phyloP scores from a whole-genome alignment of 2,329 filamentous ascomycete species.

The Aspergillus sp. region DNA sequence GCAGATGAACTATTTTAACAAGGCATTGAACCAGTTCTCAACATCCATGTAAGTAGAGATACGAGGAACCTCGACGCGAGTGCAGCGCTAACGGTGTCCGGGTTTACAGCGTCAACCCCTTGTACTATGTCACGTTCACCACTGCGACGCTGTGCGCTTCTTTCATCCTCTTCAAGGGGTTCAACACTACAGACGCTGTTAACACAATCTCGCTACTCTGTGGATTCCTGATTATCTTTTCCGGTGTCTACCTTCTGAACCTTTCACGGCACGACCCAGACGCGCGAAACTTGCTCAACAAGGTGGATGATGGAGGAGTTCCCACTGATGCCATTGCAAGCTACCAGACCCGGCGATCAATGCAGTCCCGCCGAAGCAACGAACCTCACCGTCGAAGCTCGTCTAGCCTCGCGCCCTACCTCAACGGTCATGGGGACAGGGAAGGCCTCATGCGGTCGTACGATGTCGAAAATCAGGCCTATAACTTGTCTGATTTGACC shows the following conservation, averaged over 20 bases:
- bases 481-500: conserved; percentile 69
- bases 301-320: conserved; percentile 58
- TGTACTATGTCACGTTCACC: conserved; percentile 97
- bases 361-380: conserved; percentile 74
- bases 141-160: conserved; percentile 89
- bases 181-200: conserved; percentile 86
- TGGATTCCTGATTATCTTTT: conserved; percentile 90
- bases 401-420: conserved; percentile 50
- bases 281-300: conserved; percentile 58
- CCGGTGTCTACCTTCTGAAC: conserved; percentile 90
- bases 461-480: conserved; percentile 71
- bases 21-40: conserved; percentile 90
- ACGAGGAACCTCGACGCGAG: conserved; percentile 9
- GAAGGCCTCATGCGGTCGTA: conserved; percentile 82
- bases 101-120: conserved; percentile 67
- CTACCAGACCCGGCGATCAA: conserved; percentile 81
- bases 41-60: conserved; percentile 78
- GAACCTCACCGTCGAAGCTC: conserved; percentile 53
- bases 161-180: conserved; percentile 90
- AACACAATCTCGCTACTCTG: conserved; percentile 88
- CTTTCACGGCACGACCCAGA: conserved; percentile 88
- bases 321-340: conserved; percentile 88
- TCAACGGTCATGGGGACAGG: conserved; percentile 54
- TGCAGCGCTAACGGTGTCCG: conserved; percentile 2
- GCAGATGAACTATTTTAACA: conserved; percentile 99